phyloP scores from a whole-genome alignment of 495 filamentous ascomycete species.

The Hypoxylon cercidicola region DNA sequence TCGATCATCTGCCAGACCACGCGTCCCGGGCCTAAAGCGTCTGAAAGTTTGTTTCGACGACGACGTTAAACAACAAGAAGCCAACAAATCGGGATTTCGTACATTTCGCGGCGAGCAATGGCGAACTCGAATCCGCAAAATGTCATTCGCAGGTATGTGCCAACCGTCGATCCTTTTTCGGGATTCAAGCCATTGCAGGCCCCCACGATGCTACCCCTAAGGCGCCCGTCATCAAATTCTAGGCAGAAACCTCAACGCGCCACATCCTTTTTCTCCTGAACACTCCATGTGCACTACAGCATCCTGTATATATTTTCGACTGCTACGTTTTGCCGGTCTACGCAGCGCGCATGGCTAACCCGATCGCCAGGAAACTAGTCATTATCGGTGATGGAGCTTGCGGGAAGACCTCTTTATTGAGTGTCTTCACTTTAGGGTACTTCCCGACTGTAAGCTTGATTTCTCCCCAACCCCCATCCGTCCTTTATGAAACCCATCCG shows the following conservation, averaged over 20 bases:
- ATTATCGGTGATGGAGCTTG: constrained; percentile 99
- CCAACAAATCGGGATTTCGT: constrained; percentile 27
- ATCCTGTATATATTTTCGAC: background rate
- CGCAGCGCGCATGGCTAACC: constrained; percentile 29
- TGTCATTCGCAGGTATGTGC: constrained; percentile 54
- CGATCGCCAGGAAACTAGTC: constrained; percentile 82
- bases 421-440: constrained; percentile 97
- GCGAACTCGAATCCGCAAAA: constrained; percentile 47
- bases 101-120: constrained; percentile 41
- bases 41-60: constrained; percentile 27
- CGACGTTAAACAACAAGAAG: constrained; percentile 7
- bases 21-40: constrained; percentile 21
- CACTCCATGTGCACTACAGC: background rate
- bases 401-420: constrained; percentile 96
- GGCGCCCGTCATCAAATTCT: constrained; percentile 20
- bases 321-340: constrained; percentile 6
- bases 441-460: constrained; percentile 87
- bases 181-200: constrained; percentile 8
- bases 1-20: constrained; percentile 15
- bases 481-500: constrained; percentile 1
- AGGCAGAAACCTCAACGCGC: background rate
- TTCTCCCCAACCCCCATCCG: constrained; percentile 12
- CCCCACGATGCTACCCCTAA: constrained; percentile 31
- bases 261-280: constrained; percentile 10
- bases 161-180: constrained; percentile 28